Percentiles rank a stretch among this genome's conserved stretches.
phyloP scores from a whole-genome alignment of 2,329 filamentous ascomycete genomes.

The Cordyceps tenuipes region DNA sequence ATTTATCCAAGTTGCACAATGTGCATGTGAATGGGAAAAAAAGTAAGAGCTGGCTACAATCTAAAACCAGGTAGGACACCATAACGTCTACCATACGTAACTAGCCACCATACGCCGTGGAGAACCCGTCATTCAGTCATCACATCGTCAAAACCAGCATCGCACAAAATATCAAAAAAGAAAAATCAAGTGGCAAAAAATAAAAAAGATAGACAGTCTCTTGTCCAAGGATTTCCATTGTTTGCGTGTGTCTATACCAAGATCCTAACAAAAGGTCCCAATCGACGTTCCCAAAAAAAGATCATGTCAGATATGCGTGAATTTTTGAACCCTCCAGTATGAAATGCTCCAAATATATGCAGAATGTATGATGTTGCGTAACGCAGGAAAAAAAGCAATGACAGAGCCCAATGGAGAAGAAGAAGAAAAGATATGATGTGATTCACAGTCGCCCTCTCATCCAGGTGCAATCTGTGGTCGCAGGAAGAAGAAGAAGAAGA shows the following conservation, averaged over 20 bases:
- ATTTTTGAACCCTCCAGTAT: neutral
- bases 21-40: too few species aligned
- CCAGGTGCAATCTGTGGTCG: neutral
- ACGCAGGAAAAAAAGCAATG: neutral
- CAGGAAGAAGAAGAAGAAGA: neutral
- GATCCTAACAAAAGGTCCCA: neutral
- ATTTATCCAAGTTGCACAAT: too few species aligned
- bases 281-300: neutral
- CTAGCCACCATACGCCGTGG: neutral
- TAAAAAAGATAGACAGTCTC: neutral
- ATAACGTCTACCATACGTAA: too few species aligned
- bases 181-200: neutral
- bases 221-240: neutral
- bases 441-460: neutral
- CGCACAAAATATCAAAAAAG: neutral
- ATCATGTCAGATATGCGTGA: neutral
- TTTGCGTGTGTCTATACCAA: neutral
- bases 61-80: too few species aligned
- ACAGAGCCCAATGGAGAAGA: constrained; percentile 1
- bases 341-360: neutral
- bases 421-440: neutral
- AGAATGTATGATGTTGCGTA: neutral
- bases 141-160: neutral
- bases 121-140: neutral
- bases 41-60: too few species aligned